Conservation (phyloP, 2,329 filamentous ascomycete genomes). For the Orbilia brochopaga region DNA sequence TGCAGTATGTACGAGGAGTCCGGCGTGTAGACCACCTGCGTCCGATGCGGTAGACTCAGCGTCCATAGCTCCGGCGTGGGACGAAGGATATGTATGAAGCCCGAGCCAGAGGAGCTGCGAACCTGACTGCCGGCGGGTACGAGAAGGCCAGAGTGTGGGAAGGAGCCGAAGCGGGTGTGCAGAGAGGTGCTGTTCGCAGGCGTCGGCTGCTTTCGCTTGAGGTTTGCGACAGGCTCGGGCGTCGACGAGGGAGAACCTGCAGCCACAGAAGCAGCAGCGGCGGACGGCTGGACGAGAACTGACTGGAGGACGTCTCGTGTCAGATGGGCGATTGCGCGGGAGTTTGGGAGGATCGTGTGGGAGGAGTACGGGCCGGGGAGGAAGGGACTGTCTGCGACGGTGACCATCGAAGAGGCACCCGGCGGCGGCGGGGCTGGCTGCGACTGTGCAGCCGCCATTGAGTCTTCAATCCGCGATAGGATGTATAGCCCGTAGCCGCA, state of each 20-base stretch:
- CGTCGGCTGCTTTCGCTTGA: conserved; percentile 41
- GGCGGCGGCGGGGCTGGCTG: conserved; percentile 8
- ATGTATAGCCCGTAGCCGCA: conserved; percentile 10
- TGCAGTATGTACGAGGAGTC: conserved; percentile 86
- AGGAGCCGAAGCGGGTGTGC: conserved; percentile 93
- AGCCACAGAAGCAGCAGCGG: too few species aligned
- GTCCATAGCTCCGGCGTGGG: conserved; percentile 86
- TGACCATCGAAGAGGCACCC: conserved; percentile 14
- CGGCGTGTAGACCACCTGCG: conserved; percentile 84
- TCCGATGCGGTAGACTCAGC: conserved; percentile 76
- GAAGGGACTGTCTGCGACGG: conserved; percentile 37
- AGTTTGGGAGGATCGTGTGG: conserved; percentile 26
- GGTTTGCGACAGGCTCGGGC: conserved; percentile 41
- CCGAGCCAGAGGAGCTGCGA: conserved; percentile 57
- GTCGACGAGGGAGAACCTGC: conserved; percentile 14
- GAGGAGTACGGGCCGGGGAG: conserved; percentile 22
- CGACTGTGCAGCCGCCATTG: conserved; percentile 32
- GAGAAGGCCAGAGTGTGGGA: conserved; percentile 78
- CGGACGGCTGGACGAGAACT: conserved; percentile 30
- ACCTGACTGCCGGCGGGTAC: conserved; percentile 63
- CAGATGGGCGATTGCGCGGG: conserved; percentile 45
- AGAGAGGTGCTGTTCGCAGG: conserved; percentile 61
- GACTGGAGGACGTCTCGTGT: conserved; percentile 44
- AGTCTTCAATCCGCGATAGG: not conserved
- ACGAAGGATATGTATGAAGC: conserved; percentile 78